Base-by-base conservation (phyloP, 805 yeast species). In the Yarrowia deformans region DNA sequence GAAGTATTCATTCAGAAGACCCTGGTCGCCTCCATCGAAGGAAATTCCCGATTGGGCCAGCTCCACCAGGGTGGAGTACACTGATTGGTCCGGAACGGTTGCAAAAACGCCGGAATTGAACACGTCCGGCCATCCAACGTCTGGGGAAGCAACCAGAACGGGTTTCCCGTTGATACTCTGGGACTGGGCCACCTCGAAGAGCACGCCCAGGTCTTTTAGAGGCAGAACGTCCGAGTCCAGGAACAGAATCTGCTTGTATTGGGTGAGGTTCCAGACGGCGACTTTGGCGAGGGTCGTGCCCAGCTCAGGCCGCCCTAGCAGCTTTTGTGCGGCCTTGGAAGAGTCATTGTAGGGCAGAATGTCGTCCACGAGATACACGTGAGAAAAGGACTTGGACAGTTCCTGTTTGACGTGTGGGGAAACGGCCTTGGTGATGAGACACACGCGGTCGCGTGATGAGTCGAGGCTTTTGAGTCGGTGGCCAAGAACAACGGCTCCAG, bases 11-110 rank as follows among this genome's bases (percentile, higher is more conserved):
- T 93, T 93, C 71, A 93, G 81, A 45, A 93, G 81, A 13, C 98
- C 98, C 78, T 93, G 98, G 78, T 93, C 98, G 1, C 97, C 94
- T 50, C 97, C 97, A 78, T 93, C 98, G 73, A 91, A 90, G 1
- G 87, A 80, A 2, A 54, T 67, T 79, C 80, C 70, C n/a, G 67
- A 40, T 64, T 72, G 69, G 23, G 78, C 73, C 5, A 74, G 71
- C 1, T 71, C 60, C 35, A 76, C 70, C 60, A 92, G 81, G 40
- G 80, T 78, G 3, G 76, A 70, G 72, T 80, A 88, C 23, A 81
- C 83, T 0, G 72, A 70, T 1, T 71, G 48, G 72, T 81, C 80
- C 3, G 97, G 97, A 43, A 82, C 81, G 35, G 87, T 76, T 3
- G 87, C 80, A 74, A 91, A 81, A 23, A 91, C 85, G 4, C 97